Conservation (phyloP, 78 protist species). For the Dictyostelium discoideum region dicty_2.7 NC_007091.3:1124501-1125000, state of each 20-base stretch:
- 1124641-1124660: conserved; percentile 53
- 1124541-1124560: neutral
- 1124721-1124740: conserved; percentile 46
- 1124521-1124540: neutral
- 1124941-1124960: conserved; percentile 51
- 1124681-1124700: conserved; percentile 82
- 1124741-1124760: conserved; percentile 20
- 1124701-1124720: conserved; percentile 61
- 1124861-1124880: conserved; percentile 52
- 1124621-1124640: conserved; percentile 35
- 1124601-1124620: conserved; percentile 70
- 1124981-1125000: neutral
- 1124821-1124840: conserved; percentile 5
- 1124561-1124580: neutral
- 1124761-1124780: neutral
- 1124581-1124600: conserved; percentile 48
- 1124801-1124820: conserved; percentile 40
- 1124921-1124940: conserved; percentile 58
- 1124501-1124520: too few relatives aligned
- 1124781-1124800: conserved; percentile 33
- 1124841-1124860: conserved; percentile 66
- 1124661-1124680: conserved; percentile 43
- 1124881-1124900: conserved; percentile 53
- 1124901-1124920: conserved; percentile 63
- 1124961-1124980: conserved; percentile 41